Conservation (phyloP, 192 early-diverging fungal genomes). For the Coemansia sp. region DNA sequence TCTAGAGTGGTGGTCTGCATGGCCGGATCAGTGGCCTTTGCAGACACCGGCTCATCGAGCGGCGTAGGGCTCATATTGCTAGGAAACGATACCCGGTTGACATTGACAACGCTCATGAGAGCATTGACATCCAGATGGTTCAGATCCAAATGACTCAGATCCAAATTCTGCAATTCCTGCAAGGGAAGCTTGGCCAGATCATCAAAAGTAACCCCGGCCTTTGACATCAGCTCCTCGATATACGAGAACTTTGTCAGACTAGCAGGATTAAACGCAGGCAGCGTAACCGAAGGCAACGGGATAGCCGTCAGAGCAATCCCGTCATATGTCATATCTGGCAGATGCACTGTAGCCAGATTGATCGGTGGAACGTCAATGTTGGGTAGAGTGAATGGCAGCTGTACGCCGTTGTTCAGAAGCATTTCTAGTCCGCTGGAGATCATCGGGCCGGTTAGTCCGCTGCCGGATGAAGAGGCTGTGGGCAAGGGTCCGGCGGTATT, state of each 20-base stretch:
- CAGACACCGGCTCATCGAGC: slow-evolving; percentile 6
- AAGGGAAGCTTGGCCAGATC: slow-evolving; percentile 44
- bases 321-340: slow-evolving; percentile 46
- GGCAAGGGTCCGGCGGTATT: not conserved
- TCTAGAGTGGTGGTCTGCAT: slow-evolving; percentile 44
- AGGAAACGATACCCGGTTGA: slow-evolving; percentile 25
- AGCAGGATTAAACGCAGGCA: slow-evolving; percentile 44
- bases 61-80: slow-evolving; percentile 7
- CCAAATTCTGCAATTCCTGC: slow-evolving; percentile 34
- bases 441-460: slow-evolving; percentile 31
- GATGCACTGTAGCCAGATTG: slow-evolving; percentile 40
- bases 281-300: slow-evolving; percentile 29
- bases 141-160: slow-evolving; percentile 15
- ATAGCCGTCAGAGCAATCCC: slow-evolving; percentile 41
- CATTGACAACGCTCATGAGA: slow-evolving; percentile 26
- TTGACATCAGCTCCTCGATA: slow-evolving; percentile 38
- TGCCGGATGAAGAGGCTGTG: not conserved
- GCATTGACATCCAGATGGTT: slow-evolving; percentile 17
- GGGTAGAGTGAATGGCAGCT: slow-evolving; percentile 38
- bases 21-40: slow-evolving; percentile 4
- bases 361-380: slow-evolving; percentile 39
- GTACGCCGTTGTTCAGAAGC: slow-evolving; percentile 41
- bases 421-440: slow-evolving; percentile 45
- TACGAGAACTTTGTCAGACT: slow-evolving; percentile 43
- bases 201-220: slow-evolving; percentile 38